Evolutionary conservation across 345 rosid species (phyloP).

Genomic region (Clausena lansium): DNA sequence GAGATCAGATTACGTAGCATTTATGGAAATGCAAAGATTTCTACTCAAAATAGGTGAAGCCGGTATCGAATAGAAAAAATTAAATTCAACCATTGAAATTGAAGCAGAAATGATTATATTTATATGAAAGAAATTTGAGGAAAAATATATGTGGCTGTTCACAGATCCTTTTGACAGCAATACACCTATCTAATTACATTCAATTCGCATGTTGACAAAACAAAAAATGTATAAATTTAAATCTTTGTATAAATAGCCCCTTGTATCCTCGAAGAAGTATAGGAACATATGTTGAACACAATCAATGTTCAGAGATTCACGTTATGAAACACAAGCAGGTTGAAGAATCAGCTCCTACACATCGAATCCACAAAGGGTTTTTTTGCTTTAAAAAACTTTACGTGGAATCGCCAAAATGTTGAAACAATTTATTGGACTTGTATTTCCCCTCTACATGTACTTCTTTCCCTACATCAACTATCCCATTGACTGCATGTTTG

Average conservation of each 20-base stretch:
- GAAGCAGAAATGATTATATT: neutral
- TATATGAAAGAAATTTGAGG: neutral
- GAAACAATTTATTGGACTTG: neutral
- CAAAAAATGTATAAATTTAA: neutral
- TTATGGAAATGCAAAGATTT: too few relatives aligned
- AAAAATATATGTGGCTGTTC: neutral
- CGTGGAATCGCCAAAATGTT: neutral
- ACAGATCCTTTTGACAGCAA: neutral
- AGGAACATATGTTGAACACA: neutral
- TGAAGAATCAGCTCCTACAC: neutral
- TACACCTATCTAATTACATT: neutral
- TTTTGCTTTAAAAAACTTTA: neutral
- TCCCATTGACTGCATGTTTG: neutral
- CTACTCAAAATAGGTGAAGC: too few relatives aligned
- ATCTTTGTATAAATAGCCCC: constrained; percentile 6
- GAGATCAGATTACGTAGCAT: too few relatives aligned
- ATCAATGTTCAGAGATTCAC: neutral
- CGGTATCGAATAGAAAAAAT: too few relatives aligned
- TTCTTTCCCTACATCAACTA: neutral
- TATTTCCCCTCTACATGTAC: neutral
- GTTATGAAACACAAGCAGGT: neutral
- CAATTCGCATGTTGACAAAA: neutral
- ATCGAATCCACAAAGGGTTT: neutral
- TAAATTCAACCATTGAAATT: neutral
- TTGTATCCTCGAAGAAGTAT: neutral